Conservation (phyloP, 495 filamentous ascomycete species). For the Neurospora sp. region DNA sequence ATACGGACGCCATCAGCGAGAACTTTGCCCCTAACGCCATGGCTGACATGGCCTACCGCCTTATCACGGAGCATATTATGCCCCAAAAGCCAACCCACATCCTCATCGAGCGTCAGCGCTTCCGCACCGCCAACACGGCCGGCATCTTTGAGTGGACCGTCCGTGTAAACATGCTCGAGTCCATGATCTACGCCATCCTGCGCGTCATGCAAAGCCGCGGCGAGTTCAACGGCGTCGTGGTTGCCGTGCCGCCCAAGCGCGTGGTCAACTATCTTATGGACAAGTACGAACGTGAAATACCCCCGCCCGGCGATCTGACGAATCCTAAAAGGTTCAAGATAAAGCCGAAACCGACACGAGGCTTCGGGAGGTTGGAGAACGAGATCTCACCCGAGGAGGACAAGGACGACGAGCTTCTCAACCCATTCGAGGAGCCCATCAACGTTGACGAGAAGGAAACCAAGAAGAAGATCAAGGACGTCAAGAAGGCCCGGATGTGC, state of each 20-base stretch:
- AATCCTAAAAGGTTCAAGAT: neutral
- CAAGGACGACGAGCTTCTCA: neutral
- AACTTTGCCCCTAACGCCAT: slow-evolving; percentile 49
- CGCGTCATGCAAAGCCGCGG: slow-evolving; percentile 41
- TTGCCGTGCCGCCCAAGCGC: slow-evolving; percentile 27
- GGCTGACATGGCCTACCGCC: slow-evolving; percentile 48
- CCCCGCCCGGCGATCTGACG: neutral
- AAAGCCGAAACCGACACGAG: neutral
- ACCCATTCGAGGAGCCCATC: neutral
- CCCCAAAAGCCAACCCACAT: slow-evolving; percentile 53
- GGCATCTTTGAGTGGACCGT: slow-evolving; percentile 83
- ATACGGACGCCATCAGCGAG: slow-evolving; percentile 13
- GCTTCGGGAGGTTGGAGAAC: neutral
- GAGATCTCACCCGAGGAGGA: neutral
- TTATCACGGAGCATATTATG: slow-evolving; percentile 47
- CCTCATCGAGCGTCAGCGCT: slow-evolving; percentile 85
- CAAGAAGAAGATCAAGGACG: slow-evolving; percentile 5
- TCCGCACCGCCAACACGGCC: slow-evolving; percentile 53
- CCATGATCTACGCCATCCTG: slow-evolving; percentile 76
- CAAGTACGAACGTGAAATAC: slow-evolving; percentile 9
- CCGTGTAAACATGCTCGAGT: slow-evolving; percentile 81
- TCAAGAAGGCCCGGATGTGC: slow-evolving; percentile 19
- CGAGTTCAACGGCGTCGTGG: slow-evolving; percentile 26
- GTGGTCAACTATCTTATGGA: slow-evolving; percentile 37
- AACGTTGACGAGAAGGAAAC: neutral